Conservation (phyloP, 2,329 filamentous ascomycete species). For the Colletotrichum filicis region DNA sequence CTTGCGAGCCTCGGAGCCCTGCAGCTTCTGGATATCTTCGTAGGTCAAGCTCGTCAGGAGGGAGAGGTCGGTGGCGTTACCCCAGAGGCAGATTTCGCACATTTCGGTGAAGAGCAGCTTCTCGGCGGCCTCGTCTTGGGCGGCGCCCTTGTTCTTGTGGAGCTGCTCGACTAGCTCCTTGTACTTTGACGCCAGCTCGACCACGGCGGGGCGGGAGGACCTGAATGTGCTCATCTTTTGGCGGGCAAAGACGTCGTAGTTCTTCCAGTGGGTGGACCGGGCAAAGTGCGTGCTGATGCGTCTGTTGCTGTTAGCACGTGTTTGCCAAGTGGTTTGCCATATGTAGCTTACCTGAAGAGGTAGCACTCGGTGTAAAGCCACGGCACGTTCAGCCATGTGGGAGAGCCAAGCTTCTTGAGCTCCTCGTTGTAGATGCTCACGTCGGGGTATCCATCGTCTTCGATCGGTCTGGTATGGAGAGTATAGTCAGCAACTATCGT, state of each 20-base stretch:
- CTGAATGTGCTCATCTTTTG: slow-evolving; percentile 95
- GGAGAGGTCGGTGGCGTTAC: slow-evolving; percentile 94
- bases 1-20: slow-evolving; percentile 88
- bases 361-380: slow-evolving; percentile 98
- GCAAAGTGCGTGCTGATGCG: slow-evolving; percentile 85
- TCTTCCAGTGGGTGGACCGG: slow-evolving; percentile 84
- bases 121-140: slow-evolving; percentile 74
- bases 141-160: slow-evolving; percentile 60
- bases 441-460: slow-evolving; percentile 81
- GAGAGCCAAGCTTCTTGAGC: slow-evolving; percentile 76
- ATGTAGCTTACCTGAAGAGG: slow-evolving; percentile 74
- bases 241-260: slow-evolving; percentile 87
- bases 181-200: slow-evolving; percentile 85
- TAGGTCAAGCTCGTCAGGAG: slow-evolving; percentile 90
- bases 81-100: slow-evolving; percentile 97
- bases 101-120: slow-evolving; percentile 88
- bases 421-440: slow-evolving; percentile 88
- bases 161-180: slow-evolving; percentile 78
- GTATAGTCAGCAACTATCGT: background rate
- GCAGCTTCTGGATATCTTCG: slow-evolving; percentile 96
- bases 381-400: slow-evolving; percentile 84
- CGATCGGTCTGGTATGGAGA: slow-evolving; percentile 67
- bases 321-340: background rate
- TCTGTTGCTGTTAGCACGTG: slow-evolving; percentile 46
- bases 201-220: slow-evolving; percentile 86